Evolutionary conservation across 441 rosid genomes (phyloP).

Genomic region (Corymbia citriodora): DNA sequence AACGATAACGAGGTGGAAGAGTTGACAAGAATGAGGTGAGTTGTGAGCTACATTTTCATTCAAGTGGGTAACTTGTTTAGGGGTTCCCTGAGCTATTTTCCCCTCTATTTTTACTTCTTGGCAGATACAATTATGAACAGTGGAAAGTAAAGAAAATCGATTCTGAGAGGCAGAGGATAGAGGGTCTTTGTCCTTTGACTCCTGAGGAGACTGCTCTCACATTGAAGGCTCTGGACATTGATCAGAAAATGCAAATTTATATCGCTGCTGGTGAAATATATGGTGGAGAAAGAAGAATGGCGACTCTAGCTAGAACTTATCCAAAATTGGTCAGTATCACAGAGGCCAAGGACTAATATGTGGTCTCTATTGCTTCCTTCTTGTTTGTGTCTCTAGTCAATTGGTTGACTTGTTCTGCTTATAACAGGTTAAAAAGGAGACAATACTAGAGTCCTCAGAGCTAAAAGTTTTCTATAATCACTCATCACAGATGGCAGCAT

Average conservation of each 20-base stretch:
- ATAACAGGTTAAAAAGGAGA: slow-evolving; percentile 89
- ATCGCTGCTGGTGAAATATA: slow-evolving; percentile 95
- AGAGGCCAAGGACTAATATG: slow-evolving; percentile 2
- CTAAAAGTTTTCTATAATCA: slow-evolving; percentile 82
- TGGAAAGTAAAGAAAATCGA: slow-evolving; percentile 93
- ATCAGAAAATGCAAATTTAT: slow-evolving; percentile 69
- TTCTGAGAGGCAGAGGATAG: slow-evolving; percentile 80
- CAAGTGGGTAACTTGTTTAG: background rate
- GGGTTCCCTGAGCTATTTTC: background rate
- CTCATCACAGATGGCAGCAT: slow-evolving; percentile 95
- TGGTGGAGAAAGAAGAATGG: slow-evolving; percentile 75
- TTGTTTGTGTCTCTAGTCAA: background rate
- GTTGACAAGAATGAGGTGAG: slow-evolving; percentile 88
- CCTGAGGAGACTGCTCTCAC: slow-evolving; percentile 94
- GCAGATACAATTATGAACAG: slow-evolving; percentile 94
- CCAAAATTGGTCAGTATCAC: slow-evolving; percentile 65
- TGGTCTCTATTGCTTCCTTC: background rate
- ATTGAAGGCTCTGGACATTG: slow-evolving; percentile 71
- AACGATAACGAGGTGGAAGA: slow-evolving; percentile 75
- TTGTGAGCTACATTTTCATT: background rate
- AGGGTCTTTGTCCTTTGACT: slow-evolving; percentile 91
- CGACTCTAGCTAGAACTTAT: slow-evolving; percentile 54
- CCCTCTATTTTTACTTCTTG: slow-evolving; percentile 4
- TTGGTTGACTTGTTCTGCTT: slow-evolving; percentile 1
- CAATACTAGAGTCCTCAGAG: slow-evolving; percentile 65